Conservation (phyloP, 2,329 filamentous ascomycete genomes). For the Diatrype stigma region DNA sequence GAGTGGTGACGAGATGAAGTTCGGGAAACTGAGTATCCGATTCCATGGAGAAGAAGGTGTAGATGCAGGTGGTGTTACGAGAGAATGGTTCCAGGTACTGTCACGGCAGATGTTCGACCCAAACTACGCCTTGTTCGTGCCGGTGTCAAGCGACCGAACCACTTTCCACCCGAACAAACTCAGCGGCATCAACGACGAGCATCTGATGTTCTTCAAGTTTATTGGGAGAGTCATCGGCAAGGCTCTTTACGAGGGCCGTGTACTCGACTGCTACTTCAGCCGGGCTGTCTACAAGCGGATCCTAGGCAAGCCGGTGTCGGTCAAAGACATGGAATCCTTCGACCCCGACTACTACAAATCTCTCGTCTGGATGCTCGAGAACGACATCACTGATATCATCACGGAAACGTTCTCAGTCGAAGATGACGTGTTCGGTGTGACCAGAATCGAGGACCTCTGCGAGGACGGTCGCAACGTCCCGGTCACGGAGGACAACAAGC, state of each 20-base stretch:
- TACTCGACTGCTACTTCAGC: constrained; percentile 98
- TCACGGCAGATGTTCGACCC: constrained; percentile 98
- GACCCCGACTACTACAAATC: constrained; percentile 99
- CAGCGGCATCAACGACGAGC: constrained; percentile 90
- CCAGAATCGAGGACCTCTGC: constrained; percentile 79
- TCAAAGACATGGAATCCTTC: constrained; percentile 99
- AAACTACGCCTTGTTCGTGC: constrained; percentile 93
- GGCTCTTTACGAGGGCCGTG: constrained; percentile 89
- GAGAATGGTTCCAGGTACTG: constrained; percentile 98
- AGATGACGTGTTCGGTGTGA: constrained; percentile 89
- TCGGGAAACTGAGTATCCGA: constrained; percentile 94
- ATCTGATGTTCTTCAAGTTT: constrained; percentile 98
- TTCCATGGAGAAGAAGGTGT: constrained; percentile 98
- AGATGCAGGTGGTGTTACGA: constrained; percentile 92
- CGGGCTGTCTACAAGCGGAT: constrained; percentile 98
- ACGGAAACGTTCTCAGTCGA: constrained; percentile 95
- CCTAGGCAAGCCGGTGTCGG: constrained; percentile 86
- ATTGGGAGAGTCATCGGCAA: constrained; percentile 98
- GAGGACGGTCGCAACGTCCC: constrained; percentile 85
- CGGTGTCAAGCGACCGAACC: constrained; percentile 93
- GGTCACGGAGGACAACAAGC: constrained; percentile 97
- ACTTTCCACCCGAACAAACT: constrained; percentile 98
- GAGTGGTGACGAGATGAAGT: constrained; percentile 94
- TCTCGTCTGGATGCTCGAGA: constrained; percentile 95
- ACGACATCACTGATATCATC: constrained; percentile 97